Evolutionary conservation across 352 stramenopile genomes (phyloP), one percentile per base, ranked within the genome.

Genomic region (Globisporangium viniferum): DNA sequence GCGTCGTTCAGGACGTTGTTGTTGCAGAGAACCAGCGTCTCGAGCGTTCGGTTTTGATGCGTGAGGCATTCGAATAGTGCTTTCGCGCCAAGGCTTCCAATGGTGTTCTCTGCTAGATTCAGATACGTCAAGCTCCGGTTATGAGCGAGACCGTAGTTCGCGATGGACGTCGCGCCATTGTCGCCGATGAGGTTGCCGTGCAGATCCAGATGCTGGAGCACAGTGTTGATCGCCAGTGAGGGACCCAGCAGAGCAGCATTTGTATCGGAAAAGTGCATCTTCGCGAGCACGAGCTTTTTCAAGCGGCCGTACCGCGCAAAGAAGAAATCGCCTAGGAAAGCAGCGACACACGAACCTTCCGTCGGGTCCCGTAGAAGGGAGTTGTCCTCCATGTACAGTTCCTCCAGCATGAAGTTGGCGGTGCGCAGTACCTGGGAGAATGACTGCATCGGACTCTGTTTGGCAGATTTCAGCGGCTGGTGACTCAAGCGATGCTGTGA

Each of bases 221-320:
- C 74, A 6, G 74, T 87, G 69, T 92, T 93, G 71, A 89, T 80
- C 22, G 73, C 69, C 2, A 93, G 66, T 1, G 83, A 81, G 5
- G 74, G 51, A 0, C 80, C 82, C 20, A 93, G 66, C 0, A 75
- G 46, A 4, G 67, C 76, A 2, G 70, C 75, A 6, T 70, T 76
- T 2, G 64, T 60, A 48, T 91, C 83, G 20, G 72, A 78, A 29
- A 92, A 67, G 9, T 62, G 57, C 75, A 91, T 83, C 20, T 72
- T 68, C 7, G 72, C 75, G 1, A 86, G 66, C 8, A 76, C 71
- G 22, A 93, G 70, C n/a, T 67, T 81, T 9, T 66, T 62, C 7
- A 93, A 70, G 18, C 75, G 76, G 0, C 82, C 84, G 59, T 93
- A 93, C 2, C 81, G 73, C n/a, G 79, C 84, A 64, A 90, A 89